Evolutionary conservation across 768 basidiomycete genomes (phyloP), one percentile per base, ranked within the genome.

Genomic region (Chalciporus chontae): DNA sequence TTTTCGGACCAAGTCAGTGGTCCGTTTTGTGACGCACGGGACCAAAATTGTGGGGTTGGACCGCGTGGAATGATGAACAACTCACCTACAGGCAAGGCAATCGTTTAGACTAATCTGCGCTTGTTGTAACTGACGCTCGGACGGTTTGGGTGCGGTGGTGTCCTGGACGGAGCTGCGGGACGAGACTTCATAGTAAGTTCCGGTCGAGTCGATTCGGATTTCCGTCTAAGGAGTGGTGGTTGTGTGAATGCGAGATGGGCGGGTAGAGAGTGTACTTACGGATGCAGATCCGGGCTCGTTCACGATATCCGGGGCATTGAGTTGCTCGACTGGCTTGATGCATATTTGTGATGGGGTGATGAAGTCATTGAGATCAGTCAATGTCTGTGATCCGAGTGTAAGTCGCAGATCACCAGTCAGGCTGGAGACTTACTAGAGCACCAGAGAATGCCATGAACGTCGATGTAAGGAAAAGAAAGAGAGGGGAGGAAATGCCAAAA

Each of bases 91-190:
- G 21, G 96, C 96, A 40, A 99, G 76, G 71, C 96, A 99, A 65
- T 99, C 96, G 57, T 96, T 98, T 59, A 99, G 69, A 64, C 85
- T 98, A 57, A 99, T 92, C 67, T 98, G 89, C 2, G 96, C 96
- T 58, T 92, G 91, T 60, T 92, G 81, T 10, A 99, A 77, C 69
- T 90, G 94, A 67, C 75, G 77, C 27, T 47, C 62, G 38, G 59
- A 26, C 14, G 59, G 55, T 26, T 71, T 71, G 45, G 48, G n/a
- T 26, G 53, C 38, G 15, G 53, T 38, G 47, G 48, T 26, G 54
- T 52, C 52, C 27, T 48, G 57, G 21, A 40, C 55, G 42, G 56
- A 44, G 15, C 59, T 61, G 19, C 66, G 68, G 13, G 70, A 57
- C 8, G 78, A 62, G 29, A 94, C 84, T 66, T 96, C 94, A 60